Base-by-base conservation (phyloP, 768 basidiomycete genomes). In the Albatrellus ellisii region DNA sequence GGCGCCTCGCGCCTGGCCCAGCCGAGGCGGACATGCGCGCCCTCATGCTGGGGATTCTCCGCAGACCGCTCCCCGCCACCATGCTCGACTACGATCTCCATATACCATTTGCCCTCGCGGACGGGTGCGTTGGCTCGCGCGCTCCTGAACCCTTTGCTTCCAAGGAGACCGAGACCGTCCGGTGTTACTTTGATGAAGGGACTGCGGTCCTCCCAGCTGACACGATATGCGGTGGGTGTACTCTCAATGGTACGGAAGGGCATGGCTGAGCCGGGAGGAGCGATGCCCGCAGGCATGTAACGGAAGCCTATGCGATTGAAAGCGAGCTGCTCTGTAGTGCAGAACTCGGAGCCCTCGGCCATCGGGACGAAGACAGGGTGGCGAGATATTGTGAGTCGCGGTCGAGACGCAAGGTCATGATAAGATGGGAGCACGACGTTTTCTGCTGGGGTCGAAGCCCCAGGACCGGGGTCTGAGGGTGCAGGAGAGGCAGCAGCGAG, bases 1-100 rank as follows among this genome's bases (percentile, higher is more conserved):
- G 85, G 78, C 6, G 90, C 85, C 59, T 99, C 95, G 43, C 95
- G 69, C 28, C 95, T 67, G 2, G 76, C 94, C 78, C 89, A 94
- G 1, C 95, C 95, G 1, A 98, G 62, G 14, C 95, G 68, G 26
- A 98, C 81, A 61, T 97, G 81, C 40, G 85, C 73, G 20, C 81
- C 86, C 56, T 82, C 77, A 2, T 32, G 15, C 1, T 17, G 42
- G 0, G 34, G 59, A 53, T 64, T 63, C 2, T 75, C 78, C 18
- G 61, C 54, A 24, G 56, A 55, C 44, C 61, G 65, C 41, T 77
- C 79, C 1, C 79, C 84, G 2, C 83, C 83, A 0, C 84, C 81
- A 32, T 73, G 70, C 17, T 81, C 64, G 49, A 98, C 69, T 56
- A 74, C 75, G 36, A 94, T 75, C 65, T 99, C 95, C 69, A 91